phyloP scores from a whole-genome alignment of 805 yeast genomes.

The Citeromyces nyonsensis region DNA sequence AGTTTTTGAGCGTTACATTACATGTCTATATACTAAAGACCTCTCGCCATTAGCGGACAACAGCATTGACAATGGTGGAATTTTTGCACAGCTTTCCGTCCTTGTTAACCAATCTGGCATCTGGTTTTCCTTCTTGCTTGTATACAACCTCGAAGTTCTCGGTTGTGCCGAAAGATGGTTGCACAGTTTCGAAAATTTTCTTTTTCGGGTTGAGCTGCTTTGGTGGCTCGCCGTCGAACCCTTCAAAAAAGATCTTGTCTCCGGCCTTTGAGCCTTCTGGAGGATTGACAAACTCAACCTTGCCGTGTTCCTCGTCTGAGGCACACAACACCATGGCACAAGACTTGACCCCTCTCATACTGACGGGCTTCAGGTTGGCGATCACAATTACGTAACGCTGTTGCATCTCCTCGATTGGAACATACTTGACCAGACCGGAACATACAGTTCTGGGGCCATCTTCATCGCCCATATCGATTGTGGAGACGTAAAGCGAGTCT shows the following conservation, averaged over 20 bases:
- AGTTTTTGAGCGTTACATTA: too few species aligned
- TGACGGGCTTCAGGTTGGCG: slow-evolving; percentile 94
- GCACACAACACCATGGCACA: slow-evolving; percentile 96
- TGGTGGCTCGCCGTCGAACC: slow-evolving; percentile 79
- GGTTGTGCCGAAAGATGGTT: slow-evolving; percentile 79
- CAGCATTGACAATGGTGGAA: slow-evolving; percentile 56
- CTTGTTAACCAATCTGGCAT: slow-evolving; percentile 59
- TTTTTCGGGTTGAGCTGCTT: slow-evolving; percentile 92
- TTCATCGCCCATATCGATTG: slow-evolving; percentile 91
- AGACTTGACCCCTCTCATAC: slow-evolving; percentile 95
- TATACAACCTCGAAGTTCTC: slow-evolving; percentile 65
- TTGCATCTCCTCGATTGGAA: slow-evolving; percentile 91
- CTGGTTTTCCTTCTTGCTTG: slow-evolving; percentile 64
- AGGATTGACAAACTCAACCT: slow-evolving; percentile 89
- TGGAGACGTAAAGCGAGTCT: slow-evolving; percentile 88
- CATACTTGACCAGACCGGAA: slow-evolving; percentile 85
- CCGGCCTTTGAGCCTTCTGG: slow-evolving; percentile 91
- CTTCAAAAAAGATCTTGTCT: slow-evolving; percentile 92
- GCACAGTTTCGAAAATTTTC: slow-evolving; percentile 93
- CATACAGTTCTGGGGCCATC: slow-evolving; percentile 98
- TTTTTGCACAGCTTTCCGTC: slow-evolving; percentile 69
- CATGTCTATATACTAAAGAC: not conserved
- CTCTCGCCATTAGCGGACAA: slow-evolving; percentile 43
- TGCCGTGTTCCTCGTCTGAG: slow-evolving; percentile 37
- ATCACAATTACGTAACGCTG: slow-evolving; percentile 80